These are phyloP conservation scores for Sindora glabra DNA, from an alignment of 306 rosid species.

Conservation along the genomic window DNA sequence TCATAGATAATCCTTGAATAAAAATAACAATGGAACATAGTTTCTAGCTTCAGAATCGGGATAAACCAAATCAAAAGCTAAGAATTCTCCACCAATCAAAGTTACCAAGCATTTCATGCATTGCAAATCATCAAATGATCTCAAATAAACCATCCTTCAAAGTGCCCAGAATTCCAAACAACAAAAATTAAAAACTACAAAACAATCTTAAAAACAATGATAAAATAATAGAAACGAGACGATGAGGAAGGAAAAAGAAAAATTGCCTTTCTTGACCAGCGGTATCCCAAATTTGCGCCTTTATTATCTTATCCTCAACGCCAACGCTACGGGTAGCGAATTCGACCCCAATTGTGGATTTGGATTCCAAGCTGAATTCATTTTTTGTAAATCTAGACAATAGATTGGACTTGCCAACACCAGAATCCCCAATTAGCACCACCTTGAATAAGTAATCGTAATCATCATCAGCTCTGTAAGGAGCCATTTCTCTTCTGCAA, in stretches of 20 bases:
- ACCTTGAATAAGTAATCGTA: conserved; percentile 41
- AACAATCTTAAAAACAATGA: background rate
- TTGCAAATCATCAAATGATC: background rate
- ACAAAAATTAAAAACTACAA: background rate
- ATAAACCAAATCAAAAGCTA: background rate
- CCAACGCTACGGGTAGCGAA: conserved; percentile 40
- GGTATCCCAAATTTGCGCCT: conserved; percentile 50
- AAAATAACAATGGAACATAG: too few species aligned
- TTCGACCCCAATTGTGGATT: conserved; percentile 40
- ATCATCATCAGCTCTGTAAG: conserved; percentile 40
- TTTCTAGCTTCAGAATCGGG: background rate
- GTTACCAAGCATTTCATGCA: background rate
- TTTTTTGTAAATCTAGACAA: conserved; percentile 37
- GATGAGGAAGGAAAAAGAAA: background rate
- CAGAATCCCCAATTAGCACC: conserved; percentile 41
- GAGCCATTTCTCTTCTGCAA: conserved; percentile 18
- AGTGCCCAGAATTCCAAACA: background rate
- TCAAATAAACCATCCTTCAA: background rate
- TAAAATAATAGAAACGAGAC: background rate
- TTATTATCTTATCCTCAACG: conserved; percentile 40
- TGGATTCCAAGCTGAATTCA: conserved; percentile 39
- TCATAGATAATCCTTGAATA: background rate
- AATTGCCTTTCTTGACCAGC: conserved; percentile 41
- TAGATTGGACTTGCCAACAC: too few species aligned
- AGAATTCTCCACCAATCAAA: background rate